Conservation (phyloP, 305 asterid species). For the Fraxinus ornus region DNA sequence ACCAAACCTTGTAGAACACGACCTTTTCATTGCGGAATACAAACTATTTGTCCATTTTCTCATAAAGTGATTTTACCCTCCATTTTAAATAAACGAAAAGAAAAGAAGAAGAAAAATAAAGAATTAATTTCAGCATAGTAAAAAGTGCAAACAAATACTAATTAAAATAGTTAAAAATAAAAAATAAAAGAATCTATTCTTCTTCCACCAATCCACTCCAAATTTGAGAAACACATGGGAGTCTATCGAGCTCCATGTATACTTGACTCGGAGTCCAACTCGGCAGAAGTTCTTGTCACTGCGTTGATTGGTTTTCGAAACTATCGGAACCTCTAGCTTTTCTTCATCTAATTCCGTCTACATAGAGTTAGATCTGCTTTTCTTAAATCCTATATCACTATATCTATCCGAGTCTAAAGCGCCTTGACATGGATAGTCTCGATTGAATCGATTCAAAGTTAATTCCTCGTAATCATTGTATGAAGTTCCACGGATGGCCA, state of each 20-base stretch:
- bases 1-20: background rate
- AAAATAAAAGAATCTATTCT: background rate
- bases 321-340: conserved; percentile 59
- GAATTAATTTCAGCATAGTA: background rate
- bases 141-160: background rate
- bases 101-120: background rate
- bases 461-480: conserved; percentile 53
- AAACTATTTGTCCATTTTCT: background rate
- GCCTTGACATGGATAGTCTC: conserved; percentile 74
- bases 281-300: conserved; percentile 80
- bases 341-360: conserved; percentile 48
- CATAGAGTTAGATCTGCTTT: conserved; percentile 68
- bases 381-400: conserved; percentile 45
- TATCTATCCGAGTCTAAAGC: conserved; percentile 69
- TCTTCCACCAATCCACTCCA: background rate
- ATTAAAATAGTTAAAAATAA: background rate
- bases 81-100: background rate
- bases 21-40: background rate
- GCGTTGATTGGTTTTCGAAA: conserved; percentile 80
- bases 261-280: conserved; percentile 32
- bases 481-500: conserved; percentile 43
- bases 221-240: background rate
- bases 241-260: conserved; percentile 64
- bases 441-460: conserved; percentile 53
- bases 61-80: background rate